Conservation (phyloP, 805 yeast genomes). For the Monosporozyma yasuniensis region DNA sequence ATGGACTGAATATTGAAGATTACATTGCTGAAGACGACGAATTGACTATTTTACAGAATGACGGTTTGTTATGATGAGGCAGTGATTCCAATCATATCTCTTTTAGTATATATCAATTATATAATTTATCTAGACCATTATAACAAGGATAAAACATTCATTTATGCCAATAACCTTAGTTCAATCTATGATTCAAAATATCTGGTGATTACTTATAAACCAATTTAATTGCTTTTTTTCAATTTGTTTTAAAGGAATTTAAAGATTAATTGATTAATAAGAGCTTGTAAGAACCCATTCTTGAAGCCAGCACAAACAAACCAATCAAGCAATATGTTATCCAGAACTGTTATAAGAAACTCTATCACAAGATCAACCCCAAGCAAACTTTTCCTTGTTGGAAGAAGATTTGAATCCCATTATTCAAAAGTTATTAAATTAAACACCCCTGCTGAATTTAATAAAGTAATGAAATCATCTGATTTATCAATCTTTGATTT, state of each 20-base stretch:
- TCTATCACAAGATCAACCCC: not conserved
- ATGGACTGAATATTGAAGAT: slow-evolving; percentile 19
- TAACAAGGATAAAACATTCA: no score
- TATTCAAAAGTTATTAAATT: slow-evolving; percentile 28
- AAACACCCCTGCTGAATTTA: not conserved
- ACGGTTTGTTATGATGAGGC: slow-evolving; percentile 15
- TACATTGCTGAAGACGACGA: slow-evolving; percentile 17
- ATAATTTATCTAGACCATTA: no score
- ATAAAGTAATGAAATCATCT: slow-evolving; percentile 1
- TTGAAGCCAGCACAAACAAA: not conserved
- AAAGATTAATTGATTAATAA: not conserved
- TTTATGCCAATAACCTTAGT: no score
- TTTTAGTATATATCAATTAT: no score
- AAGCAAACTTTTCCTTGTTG: slow-evolving; percentile 1
- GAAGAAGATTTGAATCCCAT: slow-evolving; percentile 8
- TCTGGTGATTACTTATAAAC: no score
- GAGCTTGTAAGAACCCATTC: not conserved
- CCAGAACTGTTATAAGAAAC: not conserved
- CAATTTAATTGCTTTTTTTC: no score
- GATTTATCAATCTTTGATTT: slow-evolving; percentile 52
- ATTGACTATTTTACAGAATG: slow-evolving; percentile 12
- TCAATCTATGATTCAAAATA: no score
- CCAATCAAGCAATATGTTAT: not conserved
- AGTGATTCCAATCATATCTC: no score
- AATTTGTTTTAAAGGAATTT: no score